Conservation (phyloP, 768 basidiomycete species). For the Pholiota molesta region DNA sequence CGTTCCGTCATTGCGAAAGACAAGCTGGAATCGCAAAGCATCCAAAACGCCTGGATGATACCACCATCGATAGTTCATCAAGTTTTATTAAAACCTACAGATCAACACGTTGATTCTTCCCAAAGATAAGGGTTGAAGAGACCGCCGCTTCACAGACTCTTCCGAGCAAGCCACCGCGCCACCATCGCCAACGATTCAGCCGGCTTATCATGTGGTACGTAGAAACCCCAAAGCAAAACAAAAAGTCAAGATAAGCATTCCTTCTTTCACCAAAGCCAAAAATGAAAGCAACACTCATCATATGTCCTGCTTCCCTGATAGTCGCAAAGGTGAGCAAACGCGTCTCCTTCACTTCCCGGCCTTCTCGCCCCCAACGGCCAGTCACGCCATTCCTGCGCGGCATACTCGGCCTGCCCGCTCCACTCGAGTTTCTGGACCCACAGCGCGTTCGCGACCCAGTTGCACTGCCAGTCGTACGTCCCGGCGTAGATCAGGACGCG, state of each 20-base stretch:
- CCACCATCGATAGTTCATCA: background rate
- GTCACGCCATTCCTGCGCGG: slow-evolving; percentile 47
- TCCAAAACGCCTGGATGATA: background rate
- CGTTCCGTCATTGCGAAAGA: too few species aligned
- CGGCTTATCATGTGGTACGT: slow-evolving; percentile 74
- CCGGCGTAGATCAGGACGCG: slow-evolving; percentile 76
- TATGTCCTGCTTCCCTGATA: slow-evolving; percentile 53
- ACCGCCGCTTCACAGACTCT: slow-evolving; percentile 34
- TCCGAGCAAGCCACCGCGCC: slow-evolving; percentile 58
- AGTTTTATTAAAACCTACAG: background rate
- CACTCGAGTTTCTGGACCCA: slow-evolving; percentile 3
- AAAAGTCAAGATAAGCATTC: slow-evolving; percentile 32
- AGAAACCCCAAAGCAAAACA: slow-evolving; percentile 20
- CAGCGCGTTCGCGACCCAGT: slow-evolving; percentile 6
- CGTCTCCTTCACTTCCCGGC: slow-evolving; percentile 51
- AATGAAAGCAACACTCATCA: slow-evolving; percentile 33
- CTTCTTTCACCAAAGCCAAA: background rate
- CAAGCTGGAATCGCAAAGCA: background rate
- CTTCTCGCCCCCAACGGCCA: slow-evolving; percentile 56
- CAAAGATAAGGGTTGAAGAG: background rate
- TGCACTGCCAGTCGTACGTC: slow-evolving; percentile 68
- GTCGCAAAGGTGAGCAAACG: slow-evolving; percentile 40
- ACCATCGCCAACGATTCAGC: slow-evolving; percentile 65
- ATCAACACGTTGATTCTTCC: background rate
- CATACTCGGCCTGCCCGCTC: slow-evolving; percentile 62